Base-by-base conservation (phyloP, 148 eudicot species). In the Gaultheria prostrata region DNA sequence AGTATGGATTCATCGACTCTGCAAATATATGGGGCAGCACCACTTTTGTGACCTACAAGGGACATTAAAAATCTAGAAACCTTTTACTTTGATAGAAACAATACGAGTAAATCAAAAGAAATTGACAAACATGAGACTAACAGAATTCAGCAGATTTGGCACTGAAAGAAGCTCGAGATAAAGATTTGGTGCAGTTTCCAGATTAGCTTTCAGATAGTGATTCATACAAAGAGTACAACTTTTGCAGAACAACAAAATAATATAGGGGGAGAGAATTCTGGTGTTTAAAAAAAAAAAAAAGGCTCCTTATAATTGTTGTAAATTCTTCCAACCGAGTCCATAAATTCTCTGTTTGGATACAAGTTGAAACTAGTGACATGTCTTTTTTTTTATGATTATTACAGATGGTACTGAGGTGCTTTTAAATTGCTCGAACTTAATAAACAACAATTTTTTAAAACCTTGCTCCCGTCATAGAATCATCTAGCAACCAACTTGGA, bases 401-500 rank as follows among this genome's bases (percentile, higher is more conserved):
- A 33, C 69, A 78, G 26, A 78, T 33, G 8, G 49, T 30, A 12
- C 11, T 21, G 28, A 20, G 32, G 35, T 54, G 49, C 69, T 32
- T 32, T 56, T 33, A 28, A 78, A 78, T 33, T 78, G 81, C 46
- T 21, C 70, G 21, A 56, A 32, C 30, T 77, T 28, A 14, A 12
- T 12, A 48, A 73, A 39, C 14, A 39, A 43, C 20, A 30, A 7
- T 46, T 45, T 75, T 11, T 75, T 45, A 30, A 39, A 53, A 53
- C 63, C 45, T 15, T 18, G 45, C 45, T 33, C 32, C 33, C 11
- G 11, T 53, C 46, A 20, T 14, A 12, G 43, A 77, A 48, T 49
- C 33, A 32, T 76, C 53, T n/a, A n/a, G n/a, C 11, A 50, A 26
- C 63, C 80, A 78, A 54, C 67, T 78, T 78, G 65, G 46, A 78